Conservation (phyloP, 495 filamentous ascomycete species). For the Annulohypoxylon nitens region DNA sequence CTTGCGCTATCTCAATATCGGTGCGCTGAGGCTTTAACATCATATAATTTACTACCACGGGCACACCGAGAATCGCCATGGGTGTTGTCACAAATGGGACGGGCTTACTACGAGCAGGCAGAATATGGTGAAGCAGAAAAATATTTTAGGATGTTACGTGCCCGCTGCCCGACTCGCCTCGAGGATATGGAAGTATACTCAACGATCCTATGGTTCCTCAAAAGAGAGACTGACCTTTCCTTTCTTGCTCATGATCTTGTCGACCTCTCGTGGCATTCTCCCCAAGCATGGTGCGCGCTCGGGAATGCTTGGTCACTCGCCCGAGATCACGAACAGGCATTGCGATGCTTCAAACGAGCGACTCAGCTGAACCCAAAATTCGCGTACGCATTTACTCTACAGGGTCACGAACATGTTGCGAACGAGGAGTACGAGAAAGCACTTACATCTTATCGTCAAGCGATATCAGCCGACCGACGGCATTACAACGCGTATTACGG, state of each 20-base stretch:
- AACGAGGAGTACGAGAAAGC: conserved; percentile 99
- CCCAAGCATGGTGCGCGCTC: conserved; percentile 94
- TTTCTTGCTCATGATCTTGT: conserved; percentile 91
- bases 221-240: conserved; percentile 89
- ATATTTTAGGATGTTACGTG: conserved; percentile 80
- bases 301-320: conserved; percentile 97
- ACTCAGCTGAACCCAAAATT: conserved; percentile 90
- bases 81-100: conserved; percentile 90
- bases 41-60: conserved; percentile 75
- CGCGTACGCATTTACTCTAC: conserved; percentile 94
- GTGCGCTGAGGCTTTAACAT: conserved; percentile 78
- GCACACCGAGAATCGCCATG: conserved; percentile 93
- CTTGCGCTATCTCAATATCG: conserved; percentile 80
- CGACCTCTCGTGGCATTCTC: conserved; percentile 86
- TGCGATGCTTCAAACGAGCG: conserved; percentile 95
- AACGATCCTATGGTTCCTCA: conserved; percentile 95
- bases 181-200: conserved; percentile 98
- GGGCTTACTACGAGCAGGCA: conserved; percentile 88
- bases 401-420: conserved; percentile 95
- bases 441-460: conserved; percentile 82
- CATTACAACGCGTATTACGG: conserved; percentile 99
- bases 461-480: conserved; percentile 84
- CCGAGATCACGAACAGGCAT: conserved; percentile 92
- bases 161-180: conserved; percentile 79
- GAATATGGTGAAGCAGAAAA: conserved; percentile 88